Percentiles rank a stretch among this genome's conserved stretches.
These are phyloP conservation scores for Exserohilum turcica DNA, from an alignment of 2,329 filamentous ascomycete species.

Conservation along the genomic window DNA sequence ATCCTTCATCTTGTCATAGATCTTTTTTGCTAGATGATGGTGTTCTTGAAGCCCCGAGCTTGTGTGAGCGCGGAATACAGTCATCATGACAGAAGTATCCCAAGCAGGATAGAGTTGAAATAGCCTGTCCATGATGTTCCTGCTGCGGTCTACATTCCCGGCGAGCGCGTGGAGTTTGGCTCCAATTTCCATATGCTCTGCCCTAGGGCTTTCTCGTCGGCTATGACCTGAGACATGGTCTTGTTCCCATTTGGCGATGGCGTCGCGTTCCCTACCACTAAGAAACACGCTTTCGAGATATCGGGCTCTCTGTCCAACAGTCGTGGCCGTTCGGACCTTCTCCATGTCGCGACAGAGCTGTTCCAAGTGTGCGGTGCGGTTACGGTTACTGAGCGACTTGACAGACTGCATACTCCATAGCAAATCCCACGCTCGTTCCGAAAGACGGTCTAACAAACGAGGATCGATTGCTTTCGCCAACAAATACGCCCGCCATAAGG, in stretches of 20 bases:
- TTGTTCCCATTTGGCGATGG: slow-evolving; percentile 41
- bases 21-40: slow-evolving; percentile 57
- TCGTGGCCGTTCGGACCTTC: slow-evolving; percentile 17
- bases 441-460: slow-evolving; percentile 23
- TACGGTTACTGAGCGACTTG: slow-evolving; percentile 13
- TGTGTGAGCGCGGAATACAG: slow-evolving; percentile 72
- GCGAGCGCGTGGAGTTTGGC: slow-evolving; percentile 66
- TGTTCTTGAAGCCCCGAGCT: slow-evolving; percentile 50
- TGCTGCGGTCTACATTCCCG: slow-evolving; percentile 64
- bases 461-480: slow-evolving; percentile 25
- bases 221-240: slow-evolving; percentile 15
- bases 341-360: slow-evolving; percentile 40
- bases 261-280: slow-evolving; percentile 31
- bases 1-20: slow-evolving; percentile 62
- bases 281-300: slow-evolving; percentile 39
- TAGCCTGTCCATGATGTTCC: slow-evolving; percentile 61
- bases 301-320: slow-evolving; percentile 25
- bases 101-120: slow-evolving; percentile 53
- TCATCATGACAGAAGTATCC: slow-evolving; percentile 65
- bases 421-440: slow-evolving; percentile 41
- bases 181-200: slow-evolving; percentile 64
- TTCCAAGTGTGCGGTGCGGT: slow-evolving; percentile 25
- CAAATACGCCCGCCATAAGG: slow-evolving; percentile 42
- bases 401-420: slow-evolving; percentile 39
- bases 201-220: slow-evolving; percentile 32